These are phyloP conservation scores for Mimosa bimucronata DNA, from an alignment of 306 rosid genomes.

Conservation along the genomic window DNA sequence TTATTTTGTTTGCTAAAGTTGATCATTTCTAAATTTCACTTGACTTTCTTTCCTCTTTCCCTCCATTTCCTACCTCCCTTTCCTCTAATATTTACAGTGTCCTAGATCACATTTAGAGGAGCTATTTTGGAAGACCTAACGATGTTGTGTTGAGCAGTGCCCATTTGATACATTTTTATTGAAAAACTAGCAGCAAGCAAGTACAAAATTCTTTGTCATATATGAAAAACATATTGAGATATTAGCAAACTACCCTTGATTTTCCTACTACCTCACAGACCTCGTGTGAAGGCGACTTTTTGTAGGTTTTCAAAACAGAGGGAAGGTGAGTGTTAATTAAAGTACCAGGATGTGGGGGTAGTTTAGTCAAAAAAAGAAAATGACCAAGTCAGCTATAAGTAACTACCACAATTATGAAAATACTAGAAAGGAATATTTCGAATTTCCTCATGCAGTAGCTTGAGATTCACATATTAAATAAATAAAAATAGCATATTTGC, in stretches of 20 bases:
- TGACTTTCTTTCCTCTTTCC: not conserved
- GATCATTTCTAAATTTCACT: not conserved
- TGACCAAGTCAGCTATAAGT: not conserved
- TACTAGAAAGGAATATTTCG: not conserved
- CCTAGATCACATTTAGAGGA: not conserved
- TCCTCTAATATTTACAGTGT: not conserved
- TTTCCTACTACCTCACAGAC: not conserved
- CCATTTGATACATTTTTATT: not conserved
- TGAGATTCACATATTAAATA: not conserved
- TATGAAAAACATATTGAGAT: not conserved
- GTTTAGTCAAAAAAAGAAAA: not conserved
- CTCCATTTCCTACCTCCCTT: not conserved
- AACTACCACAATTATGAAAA: not conserved
- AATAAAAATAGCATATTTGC: slow-evolving; percentile 16
- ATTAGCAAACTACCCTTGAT: not conserved
- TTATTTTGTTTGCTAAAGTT: not conserved
- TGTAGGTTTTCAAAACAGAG: not conserved
- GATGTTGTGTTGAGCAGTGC: too few relatives aligned
- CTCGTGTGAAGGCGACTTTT: not conserved
- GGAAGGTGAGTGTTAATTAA: not conserved
- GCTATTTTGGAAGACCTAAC: not conserved
- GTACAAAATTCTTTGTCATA: not conserved
- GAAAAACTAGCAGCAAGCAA: not conserved
- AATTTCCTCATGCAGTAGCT: not conserved
- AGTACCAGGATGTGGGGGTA: not conserved